Evolutionary conservation across 345 rosid species (phyloP).

Genomic region (Brassica nigra): DNA sequence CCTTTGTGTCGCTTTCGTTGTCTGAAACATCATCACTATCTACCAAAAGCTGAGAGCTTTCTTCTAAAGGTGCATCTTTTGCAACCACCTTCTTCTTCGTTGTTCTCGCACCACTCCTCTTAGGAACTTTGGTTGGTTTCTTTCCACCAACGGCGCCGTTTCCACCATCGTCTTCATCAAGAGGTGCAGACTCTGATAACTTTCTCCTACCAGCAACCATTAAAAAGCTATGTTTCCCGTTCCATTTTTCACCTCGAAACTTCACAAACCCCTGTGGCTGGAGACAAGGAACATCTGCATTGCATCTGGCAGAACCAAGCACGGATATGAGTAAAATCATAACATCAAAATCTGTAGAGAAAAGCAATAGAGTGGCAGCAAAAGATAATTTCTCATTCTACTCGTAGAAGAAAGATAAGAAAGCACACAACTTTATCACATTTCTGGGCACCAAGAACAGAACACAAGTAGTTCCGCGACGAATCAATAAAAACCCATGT

Average conservation of each 20-base stretch:
- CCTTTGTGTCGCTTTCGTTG: constrained; percentile 39
- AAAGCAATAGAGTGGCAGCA: too few species aligned
- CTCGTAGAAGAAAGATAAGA: too few species aligned
- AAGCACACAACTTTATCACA: background rate
- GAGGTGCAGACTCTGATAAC: constrained; percentile 42
- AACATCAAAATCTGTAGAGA: background rate
- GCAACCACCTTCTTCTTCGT: constrained; percentile 39
- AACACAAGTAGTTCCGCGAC: background rate
- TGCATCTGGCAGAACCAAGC: constrained; percentile 53
- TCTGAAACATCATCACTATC: constrained; percentile 34
- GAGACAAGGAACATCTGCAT: constrained; percentile 41
- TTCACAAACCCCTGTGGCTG: constrained; percentile 45
- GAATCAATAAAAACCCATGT: background rate
- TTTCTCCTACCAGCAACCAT: constrained; percentile 60
- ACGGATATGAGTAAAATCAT: constrained; percentile 17
- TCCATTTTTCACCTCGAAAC: constrained; percentile 49
- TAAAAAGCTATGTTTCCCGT: constrained; percentile 46
- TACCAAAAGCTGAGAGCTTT: constrained; percentile 41
- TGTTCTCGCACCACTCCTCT: constrained; percentile 46
- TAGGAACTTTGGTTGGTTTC: constrained; percentile 50
- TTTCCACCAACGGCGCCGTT: constrained; percentile 50
- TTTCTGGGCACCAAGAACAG: constrained; percentile 6
- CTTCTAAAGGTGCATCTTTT: constrained; percentile 32
- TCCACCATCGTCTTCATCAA: constrained; percentile 46
- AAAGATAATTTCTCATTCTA: too few species aligned